Evolutionary conservation across 1,284 basidiomycete genomes (phyloP), one percentile per base, ranked within the genome.

Genomic region (Pisolithus thermaeus): DNA sequence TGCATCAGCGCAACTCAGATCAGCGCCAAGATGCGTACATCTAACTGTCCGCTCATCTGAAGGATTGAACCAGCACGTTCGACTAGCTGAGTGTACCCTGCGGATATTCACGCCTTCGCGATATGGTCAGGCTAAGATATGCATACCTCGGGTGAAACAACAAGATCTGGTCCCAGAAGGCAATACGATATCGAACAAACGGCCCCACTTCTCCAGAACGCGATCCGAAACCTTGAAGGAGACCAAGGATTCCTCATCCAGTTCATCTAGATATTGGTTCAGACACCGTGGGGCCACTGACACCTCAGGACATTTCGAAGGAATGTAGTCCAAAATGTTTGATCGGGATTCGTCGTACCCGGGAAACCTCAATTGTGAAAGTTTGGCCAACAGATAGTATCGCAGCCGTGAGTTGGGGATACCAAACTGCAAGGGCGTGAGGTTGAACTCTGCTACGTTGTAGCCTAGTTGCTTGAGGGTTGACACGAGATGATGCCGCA

Each of bases 361-460:
- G 39, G 49, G 44, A 53, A 75, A 77, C 16, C 46, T n/a, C 8
- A 75, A 58, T 3, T 79, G 73, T 4, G 57, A 56, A 18, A 65
- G 62, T 58, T 79, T 84, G 7, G 86, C 87, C 1, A 90, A 77
- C 16, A 87, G 70, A 58, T 90, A 90, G 61, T 90, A 90, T 30
- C 88, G 76, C 50, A 87, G 67, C 18, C 87, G 79, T 14, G 88
- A 90, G 61, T 90, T 90, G 6, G 88, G 87, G 23, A 89, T 80
- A 20, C 82, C 80, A 56, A 85, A 87, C 62, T 90, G 87, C 4
- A 88, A 66, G 1, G 87, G 88, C 27, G 81, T 88, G 41, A 90
- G 66, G 14, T 86, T 70, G 23, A 88, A 70, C 63, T 90, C 87
- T 18, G 72, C 58, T 0, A 71, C 75, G n/a, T 62, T 62, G 62